A percentile compares a stretch with the other conserved stretches of the same genome.
These are phyloP conservation scores for Brassica napus DNA, from an alignment of 345 rosid genomes.

Conservation along the genomic window DNA sequence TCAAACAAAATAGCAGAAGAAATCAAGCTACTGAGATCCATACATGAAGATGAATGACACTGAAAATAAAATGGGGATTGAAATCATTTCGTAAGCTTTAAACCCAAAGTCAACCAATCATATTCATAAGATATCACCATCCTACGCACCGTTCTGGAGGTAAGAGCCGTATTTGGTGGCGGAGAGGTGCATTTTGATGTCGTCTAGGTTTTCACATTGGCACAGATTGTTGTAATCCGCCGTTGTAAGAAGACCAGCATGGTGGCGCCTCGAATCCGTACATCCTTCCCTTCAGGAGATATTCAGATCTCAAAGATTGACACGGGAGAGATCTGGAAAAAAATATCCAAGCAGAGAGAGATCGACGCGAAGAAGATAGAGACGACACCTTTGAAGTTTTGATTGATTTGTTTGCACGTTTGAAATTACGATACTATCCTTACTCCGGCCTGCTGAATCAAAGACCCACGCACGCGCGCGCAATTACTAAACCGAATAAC, in stretches of 20 bases:
- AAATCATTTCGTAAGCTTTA: not conserved
- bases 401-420: constrained; percentile 21
- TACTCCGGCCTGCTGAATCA: not conserved
- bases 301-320: constrained; percentile 29
- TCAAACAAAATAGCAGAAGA: no score
- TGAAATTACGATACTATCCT: constrained; percentile 6
- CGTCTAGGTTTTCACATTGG: constrained; percentile 96
- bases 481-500: no score
- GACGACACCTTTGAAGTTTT: not conserved
- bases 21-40: no score
- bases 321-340: constrained; percentile 8
- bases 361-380: constrained; percentile 15
- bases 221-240: constrained; percentile 97
- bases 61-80: not conserved
- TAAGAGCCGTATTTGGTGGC: constrained; percentile 97
- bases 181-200: constrained; percentile 99
- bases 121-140: not conserved
- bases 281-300: constrained; percentile 43
- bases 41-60: not conserved
- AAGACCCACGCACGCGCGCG: no score
- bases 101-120: constrained; percentile 2
- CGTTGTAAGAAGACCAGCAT: constrained; percentile 86
- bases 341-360: constrained; percentile 16
- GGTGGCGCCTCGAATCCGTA: constrained; percentile 97
- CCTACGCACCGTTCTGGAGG: constrained; percentile 77